Base-by-base conservation (phyloP, 805 yeast genomes). In the Komagataella pseudopastoris region DNA sequence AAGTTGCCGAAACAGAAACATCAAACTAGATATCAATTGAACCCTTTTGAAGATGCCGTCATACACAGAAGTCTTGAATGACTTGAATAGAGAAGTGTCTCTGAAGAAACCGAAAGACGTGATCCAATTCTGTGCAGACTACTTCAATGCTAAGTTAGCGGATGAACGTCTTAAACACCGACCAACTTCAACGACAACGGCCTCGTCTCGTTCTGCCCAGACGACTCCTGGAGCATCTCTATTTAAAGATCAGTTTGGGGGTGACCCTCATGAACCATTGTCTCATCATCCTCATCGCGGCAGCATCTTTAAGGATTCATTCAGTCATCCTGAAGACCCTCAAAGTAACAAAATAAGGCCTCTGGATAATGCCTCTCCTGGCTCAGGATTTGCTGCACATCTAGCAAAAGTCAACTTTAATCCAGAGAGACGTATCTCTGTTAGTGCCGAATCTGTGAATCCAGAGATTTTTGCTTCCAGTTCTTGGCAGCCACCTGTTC, bases 361-460 rank as follows among this genome's bases (percentile, higher is more conserved):
- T 16, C 53, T 60, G n/a, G 54, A 59, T n/a, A 49, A 57, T 14
- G 54, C 62, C 30, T 51, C 51, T 8, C 51, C 65, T 6, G 60
- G 60, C 6, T 24, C 60, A 6, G 64, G 62, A 2, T 56, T 59
- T 51, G 61, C 62, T 2, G 56, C 64, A 4, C 50, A 56, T n/a
- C 50, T 62, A 3, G 61, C 63, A 52, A 66, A 71, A 54, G 65
- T 73, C 52, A 74, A 78, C 50, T 84, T 83, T 66, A 85, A 83
- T 64, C 88, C 87, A 51, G 78, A 82, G 63, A 80, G 96, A 71
- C 81, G 97, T 70, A 85, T 89, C 3, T 84, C 95, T 18, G 96
- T 89, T 12, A 80, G 89, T 52, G 96, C 96, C 4, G 97, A 89
- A 67, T 84, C 93, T 2, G 65, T 85, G 59, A 83, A 85, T 61